Evolutionary conservation across 1,139 yeast genomes (phyloP).

Genomic region (Fermentozyma sake): DNA sequence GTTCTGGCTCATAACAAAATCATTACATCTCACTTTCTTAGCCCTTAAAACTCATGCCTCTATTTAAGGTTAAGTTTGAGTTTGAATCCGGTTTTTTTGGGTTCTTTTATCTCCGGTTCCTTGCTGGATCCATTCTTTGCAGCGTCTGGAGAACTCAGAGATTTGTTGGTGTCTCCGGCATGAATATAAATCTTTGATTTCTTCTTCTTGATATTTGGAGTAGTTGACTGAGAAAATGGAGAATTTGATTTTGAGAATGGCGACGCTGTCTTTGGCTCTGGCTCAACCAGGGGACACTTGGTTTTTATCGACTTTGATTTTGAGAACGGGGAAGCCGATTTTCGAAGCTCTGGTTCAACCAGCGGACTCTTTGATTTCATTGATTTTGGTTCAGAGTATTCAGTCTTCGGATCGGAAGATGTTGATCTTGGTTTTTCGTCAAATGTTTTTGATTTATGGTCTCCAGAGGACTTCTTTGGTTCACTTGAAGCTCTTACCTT

Average conservation of each 20-base stretch:
- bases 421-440: neutral
- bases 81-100: constrained; percentile 15
- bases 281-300: constrained; percentile 13
- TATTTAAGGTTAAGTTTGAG: constrained; percentile 20
- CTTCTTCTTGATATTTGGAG: constrained; percentile 13
- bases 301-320: constrained; percentile 1
- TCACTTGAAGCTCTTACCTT: neutral
- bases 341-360: no score
- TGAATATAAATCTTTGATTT: constrained; percentile 23
- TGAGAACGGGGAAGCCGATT: constrained; percentile 1
- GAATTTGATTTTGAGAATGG: constrained; percentile 18
- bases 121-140: constrained; percentile 3
- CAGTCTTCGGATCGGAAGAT: neutral
- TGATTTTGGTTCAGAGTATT: no score
- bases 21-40: no score
- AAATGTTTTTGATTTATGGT: neutral
- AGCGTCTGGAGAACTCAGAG: constrained; percentile 2
- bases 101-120: constrained; percentile 3
- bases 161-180: constrained; percentile 10
- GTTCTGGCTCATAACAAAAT: no score
- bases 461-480: neutral
- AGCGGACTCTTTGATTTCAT: no score
- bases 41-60: constrained; percentile 5
- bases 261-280: constrained; percentile 9
- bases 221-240: constrained; percentile 17